Base-by-base conservation (phyloP, 2,329 filamentous ascomycete genomes). In the Chaetomium sp. region DNA sequence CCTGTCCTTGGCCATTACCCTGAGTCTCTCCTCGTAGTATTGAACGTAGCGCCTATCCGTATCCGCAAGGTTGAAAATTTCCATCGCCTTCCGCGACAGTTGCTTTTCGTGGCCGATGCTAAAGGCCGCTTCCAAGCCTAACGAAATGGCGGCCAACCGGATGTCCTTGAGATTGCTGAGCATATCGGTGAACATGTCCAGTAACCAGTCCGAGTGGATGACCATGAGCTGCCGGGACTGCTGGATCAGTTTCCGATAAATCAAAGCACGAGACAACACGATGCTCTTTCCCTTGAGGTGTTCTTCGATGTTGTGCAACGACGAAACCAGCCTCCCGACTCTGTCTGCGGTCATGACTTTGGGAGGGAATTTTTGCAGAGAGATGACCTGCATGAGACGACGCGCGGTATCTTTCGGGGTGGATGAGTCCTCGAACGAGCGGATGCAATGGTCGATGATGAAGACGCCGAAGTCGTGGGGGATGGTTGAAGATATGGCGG, bases 281-380 rank as follows among this genome's bases (percentile, higher is more conserved):
- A 95, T 88, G 58, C 87, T 90, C 67, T 91, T 95, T 14, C 91
- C 91, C 57, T 80, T 86, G 43, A 92, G 74, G 52, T 87, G 81
- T 3, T 87, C 78, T 53, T 90, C 86, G 38, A 96, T 82, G 6
- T 79, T 81, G 66, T 88, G 83, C 6, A 97, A 72, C 0, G 84
- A 81, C 1, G 79, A 75, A 9, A 99, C 75, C 10, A 96, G 75
- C 40, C 84, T 84, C 36, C 84, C 83, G 1, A 88, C 81, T 52
- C 89, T 82, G 48, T 87, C 80, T 4, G 76, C 71, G 0, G 84
- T 91, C 80, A 96, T 87, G 38, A 90, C 79, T 61, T 86, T 88
- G 1, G 81, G 63, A 0, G 85, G 74, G 63, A 97, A 96, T 59
- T 85, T 88, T 66, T 96, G 91, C 46, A 87, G 82, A 45, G 85